Evolutionary conservation across 164 flowering plant genomes (phyloP).

Genomic region (Amborella trichopoda): DNA sequence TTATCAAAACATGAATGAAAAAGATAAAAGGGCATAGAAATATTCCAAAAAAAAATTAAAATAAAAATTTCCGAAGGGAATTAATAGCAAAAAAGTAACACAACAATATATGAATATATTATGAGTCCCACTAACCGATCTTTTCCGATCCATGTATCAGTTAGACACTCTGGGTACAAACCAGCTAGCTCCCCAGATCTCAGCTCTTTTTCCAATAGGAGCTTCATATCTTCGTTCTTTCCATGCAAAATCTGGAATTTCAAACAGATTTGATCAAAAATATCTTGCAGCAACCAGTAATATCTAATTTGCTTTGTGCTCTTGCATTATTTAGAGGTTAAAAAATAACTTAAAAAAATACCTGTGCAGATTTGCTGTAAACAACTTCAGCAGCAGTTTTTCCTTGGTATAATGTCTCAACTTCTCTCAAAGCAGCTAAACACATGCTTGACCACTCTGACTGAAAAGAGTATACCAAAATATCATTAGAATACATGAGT

Average conservation of each 20-base stretch:
- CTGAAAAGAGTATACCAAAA: constrained; percentile 39
- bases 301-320: no score
- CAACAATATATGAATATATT: no score
- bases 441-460: constrained; percentile 73
- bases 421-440: constrained; percentile 38
- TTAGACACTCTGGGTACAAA: constrained; percentile 76
- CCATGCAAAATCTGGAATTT: constrained; percentile 64
- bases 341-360: constrained; percentile 6
- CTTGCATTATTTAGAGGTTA: no score
- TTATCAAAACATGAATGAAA: no score
- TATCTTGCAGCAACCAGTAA: no score
- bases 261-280: no score
- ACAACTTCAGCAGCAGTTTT: constrained; percentile 49
- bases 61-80: no score
- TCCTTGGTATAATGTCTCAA: constrained; percentile 53
- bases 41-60: no score
- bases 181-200: constrained; percentile 65
- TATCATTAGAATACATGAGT: no score
- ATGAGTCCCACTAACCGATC: constrained; percentile 35
- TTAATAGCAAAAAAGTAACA: no score
- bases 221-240: constrained; percentile 60
- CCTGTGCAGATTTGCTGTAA: constrained; percentile 61
- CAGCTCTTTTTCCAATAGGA: constrained; percentile 42
- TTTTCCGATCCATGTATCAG: constrained; percentile 91
- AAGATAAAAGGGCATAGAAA: no score